phyloP scores from a whole-genome alignment of 2,329 filamentous ascomycete genomes.

The Hypocrella siamensis region DNA sequence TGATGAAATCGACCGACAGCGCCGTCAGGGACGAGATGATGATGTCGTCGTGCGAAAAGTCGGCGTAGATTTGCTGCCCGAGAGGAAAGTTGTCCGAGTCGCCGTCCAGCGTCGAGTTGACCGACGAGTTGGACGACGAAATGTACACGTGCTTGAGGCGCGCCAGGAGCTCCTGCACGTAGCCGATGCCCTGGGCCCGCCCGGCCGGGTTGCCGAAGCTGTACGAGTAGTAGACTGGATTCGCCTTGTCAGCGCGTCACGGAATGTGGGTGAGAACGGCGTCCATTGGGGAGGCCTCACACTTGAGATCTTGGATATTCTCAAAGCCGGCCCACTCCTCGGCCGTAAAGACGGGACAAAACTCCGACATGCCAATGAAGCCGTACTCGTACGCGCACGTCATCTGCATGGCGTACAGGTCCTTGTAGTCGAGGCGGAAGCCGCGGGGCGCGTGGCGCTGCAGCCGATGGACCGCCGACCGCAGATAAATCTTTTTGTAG shows the following conservation, averaged over 20 bases:
- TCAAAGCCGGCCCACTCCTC: slow-evolving; percentile 55
- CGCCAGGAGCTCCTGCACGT: slow-evolving; percentile 63
- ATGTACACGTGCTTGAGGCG: slow-evolving; percentile 58
- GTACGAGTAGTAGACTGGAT: slow-evolving; percentile 55
- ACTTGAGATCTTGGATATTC: slow-evolving; percentile 35
- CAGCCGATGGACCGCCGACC: slow-evolving; percentile 26
- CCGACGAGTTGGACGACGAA: slow-evolving; percentile 34
- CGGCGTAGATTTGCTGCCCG: slow-evolving; percentile 48
- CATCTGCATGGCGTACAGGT: slow-evolving; percentile 34
- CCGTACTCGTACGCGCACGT: slow-evolving; percentile 38
- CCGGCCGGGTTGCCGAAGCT: slow-evolving; percentile 61
- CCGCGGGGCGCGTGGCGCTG: slow-evolving; percentile 27
- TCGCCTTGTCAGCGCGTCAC: not conserved
- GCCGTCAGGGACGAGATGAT: slow-evolving; percentile 35
- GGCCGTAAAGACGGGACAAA: slow-evolving; percentile 54
- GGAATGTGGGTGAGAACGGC: too few relatives aligned
- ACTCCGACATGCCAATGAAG: slow-evolving; percentile 34
- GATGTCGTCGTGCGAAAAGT: slow-evolving; percentile 75
- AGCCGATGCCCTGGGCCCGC: slow-evolving; percentile 65
- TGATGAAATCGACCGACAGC: slow-evolving; percentile 38
- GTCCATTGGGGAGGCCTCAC: slow-evolving; percentile 13
- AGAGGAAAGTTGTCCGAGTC: slow-evolving; percentile 52
- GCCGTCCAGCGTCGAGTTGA: slow-evolving; percentile 56
- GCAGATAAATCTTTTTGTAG: slow-evolving; percentile 30
- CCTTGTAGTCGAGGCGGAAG: slow-evolving; percentile 30